Base-by-base conservation (phyloP, 2,329 filamentous ascomycete genomes). In the Cucurbitaria berberidis region DNA sequence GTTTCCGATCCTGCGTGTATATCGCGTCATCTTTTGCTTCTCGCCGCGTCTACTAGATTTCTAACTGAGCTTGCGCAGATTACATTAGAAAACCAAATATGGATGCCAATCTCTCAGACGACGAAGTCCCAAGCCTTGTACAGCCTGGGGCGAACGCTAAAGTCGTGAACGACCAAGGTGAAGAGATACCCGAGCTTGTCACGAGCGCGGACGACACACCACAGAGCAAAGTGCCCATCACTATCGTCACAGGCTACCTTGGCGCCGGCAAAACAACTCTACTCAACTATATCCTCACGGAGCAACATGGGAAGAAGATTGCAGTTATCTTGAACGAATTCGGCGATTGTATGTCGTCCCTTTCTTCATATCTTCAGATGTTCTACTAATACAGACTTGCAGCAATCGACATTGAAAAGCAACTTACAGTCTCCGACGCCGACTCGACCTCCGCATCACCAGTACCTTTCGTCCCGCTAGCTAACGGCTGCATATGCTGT, bases 401-500 rank as follows among this genome's bases (percentile, higher is more conserved):
- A 93, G 91, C 93, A 48, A 83, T 92, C 66, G 93, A 98, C 69
- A 96, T 99, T 60, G 95, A 99, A 75, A 97, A 96, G 73, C 93
- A 92, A 38, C 82, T 99, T 57, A 98, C 93, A 0, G 87, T 99
- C 63, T 96, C 89, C 7, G 66, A 69, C 45, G 45, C 57, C 16
- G 63, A 73, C 54, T 63, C 60, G 3, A 74, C 68, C 16, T 60
- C 63, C 39, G 66, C 71, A 27, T 60, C 62, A 5, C 63, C 68
- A 9, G 57, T 67, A 1, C 67, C 68, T 1, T 99, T 96, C 90
- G 86, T 99, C 24, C 93, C 97, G 57, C 86, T 99, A 47, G 92
- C 91, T 46, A 99, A 99, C 66, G 95, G 95, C 58, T 99, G 95
- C 74, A 92, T 99, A 62, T 99, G 95, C 78, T 99, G 95, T 77